Evolutionary conservation across 139 green algal genomes (phyloP).

Genomic region (Chlorella ohadii): DNA sequence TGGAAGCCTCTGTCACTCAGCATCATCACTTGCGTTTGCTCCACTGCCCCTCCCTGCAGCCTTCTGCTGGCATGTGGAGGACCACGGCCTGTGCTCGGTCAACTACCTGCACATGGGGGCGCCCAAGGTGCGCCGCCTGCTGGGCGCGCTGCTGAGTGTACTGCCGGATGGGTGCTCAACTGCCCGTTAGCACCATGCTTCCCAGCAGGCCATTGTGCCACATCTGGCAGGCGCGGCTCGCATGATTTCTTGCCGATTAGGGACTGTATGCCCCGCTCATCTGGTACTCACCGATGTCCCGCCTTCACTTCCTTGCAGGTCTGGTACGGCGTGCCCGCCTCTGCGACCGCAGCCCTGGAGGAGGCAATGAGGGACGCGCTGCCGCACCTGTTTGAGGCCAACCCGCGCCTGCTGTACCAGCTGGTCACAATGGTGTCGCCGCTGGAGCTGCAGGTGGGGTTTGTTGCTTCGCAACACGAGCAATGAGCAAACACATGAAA

Average conservation of each 20-base stretch:
- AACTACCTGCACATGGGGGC: constrained; percentile 86
- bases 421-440: constrained; percentile 90
- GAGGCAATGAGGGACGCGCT: constrained; percentile 69
- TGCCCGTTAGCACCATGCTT: no score
- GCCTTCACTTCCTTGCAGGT: constrained; percentile 58
- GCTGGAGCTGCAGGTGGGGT: constrained; percentile 49
- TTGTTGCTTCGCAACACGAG: no score
- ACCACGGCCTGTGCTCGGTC: constrained; percentile 89
- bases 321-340: constrained; percentile 79
- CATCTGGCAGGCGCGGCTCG: no score
- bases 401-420: constrained; percentile 76
- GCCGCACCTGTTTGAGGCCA: constrained; percentile 75
- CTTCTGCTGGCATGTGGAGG: constrained; percentile 89
- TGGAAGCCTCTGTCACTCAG: no score
- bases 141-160: not conserved
- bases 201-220: no score
- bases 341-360: constrained; percentile 65
- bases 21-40: no score
- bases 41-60: not conserved
- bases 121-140: constrained; percentile 53
- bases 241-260: no score
- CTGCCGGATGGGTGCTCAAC: no score
- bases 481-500: no score
- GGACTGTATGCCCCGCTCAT: no score
- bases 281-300: no score